A percentile compares a stretch with the other conserved stretches of the same genome.
phyloP scores from a whole-genome alignment of 768 basidiomycete genomes.

The Cyclocybe aegerita region DNA sequence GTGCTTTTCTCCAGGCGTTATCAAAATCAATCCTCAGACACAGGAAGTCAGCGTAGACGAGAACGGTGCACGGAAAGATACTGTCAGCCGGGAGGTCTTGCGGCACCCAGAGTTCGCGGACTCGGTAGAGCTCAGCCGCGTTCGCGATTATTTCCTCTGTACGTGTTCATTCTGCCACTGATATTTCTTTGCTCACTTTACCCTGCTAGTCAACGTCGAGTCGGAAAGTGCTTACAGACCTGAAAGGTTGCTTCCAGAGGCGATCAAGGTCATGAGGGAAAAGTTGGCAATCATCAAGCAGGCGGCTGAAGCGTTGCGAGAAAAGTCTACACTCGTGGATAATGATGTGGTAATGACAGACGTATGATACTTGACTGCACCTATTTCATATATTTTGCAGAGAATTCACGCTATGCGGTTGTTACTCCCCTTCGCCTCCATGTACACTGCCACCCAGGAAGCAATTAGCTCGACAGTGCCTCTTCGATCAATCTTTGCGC shows the following conservation, averaged over 20 bases:
- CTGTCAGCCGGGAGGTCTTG: conserved; percentile 88
- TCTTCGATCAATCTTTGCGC: too few relatives aligned
- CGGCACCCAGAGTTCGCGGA: conserved; percentile 89
- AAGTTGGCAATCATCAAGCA: conserved; percentile 65
- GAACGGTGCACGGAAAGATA: conserved; percentile 74
- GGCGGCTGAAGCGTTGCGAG: conserved; percentile 59
- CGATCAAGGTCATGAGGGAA: conserved; percentile 76
- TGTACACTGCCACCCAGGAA: rapidly evolving
- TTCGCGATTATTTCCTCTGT: conserved; percentile 95
- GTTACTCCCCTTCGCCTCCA: too few relatives aligned
- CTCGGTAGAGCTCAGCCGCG: conserved; percentile 77
- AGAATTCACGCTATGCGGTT: too few relatives aligned
- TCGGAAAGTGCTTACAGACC: conserved; percentile 89
- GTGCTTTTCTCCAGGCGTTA: conserved; percentile 87
- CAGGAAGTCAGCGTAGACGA: conserved; percentile 63
- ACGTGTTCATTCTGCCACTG: conserved; percentile 24
- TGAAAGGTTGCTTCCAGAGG: conserved; percentile 77
- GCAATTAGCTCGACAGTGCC: too few relatives aligned
- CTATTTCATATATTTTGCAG: too few relatives aligned
- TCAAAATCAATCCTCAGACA: conserved; percentile 58
- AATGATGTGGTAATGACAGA: conserved; percentile 55
- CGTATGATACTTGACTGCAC: background rate
- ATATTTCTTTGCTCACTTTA: background rate
- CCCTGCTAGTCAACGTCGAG: conserved; percentile 74
- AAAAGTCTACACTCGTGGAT: conserved; percentile 31